phyloP scores from a whole-genome alignment of 139 green algal species.

The Chlorella vulgaris region DNA sequence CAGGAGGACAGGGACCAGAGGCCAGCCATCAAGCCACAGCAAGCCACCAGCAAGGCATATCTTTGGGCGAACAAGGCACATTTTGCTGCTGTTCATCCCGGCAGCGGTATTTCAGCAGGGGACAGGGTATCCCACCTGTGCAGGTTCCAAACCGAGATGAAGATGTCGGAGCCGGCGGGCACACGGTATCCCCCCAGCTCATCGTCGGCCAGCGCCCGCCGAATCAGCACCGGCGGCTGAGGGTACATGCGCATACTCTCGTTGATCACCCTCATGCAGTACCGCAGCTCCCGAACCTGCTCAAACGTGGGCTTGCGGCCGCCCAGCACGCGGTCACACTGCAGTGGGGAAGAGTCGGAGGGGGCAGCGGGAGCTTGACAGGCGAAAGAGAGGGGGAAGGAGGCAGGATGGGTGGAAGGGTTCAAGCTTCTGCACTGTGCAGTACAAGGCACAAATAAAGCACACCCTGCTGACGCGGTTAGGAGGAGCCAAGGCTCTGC shows the following conservation, averaged over 20 bases:
- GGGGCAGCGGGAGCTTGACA: not conserved
- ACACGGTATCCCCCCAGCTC: slow-evolving; percentile 55
- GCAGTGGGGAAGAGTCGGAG: not conserved
- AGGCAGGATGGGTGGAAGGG: too few relatives aligned
- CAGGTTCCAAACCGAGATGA: slow-evolving; percentile 93
- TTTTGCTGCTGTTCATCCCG: too few relatives aligned
- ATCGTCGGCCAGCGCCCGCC: slow-evolving; percentile 57
- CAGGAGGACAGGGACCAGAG: too few relatives aligned
- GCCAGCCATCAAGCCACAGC: too few relatives aligned
- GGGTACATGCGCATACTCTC: slow-evolving; percentile 95
- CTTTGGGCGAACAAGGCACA: too few relatives aligned
- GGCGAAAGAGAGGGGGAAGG: not conserved
- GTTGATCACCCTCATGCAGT: slow-evolving; percentile 84
- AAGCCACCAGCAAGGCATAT: too few relatives aligned
- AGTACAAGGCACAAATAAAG: too few relatives aligned
- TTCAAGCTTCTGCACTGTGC: too few relatives aligned
- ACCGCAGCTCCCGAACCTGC: slow-evolving; percentile 65
- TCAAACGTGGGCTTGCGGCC: slow-evolving; percentile 72
- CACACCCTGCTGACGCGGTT: too few relatives aligned
- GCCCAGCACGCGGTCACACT: slow-evolving; percentile 74
- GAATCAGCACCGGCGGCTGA: slow-evolving; percentile 95
- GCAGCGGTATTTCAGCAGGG: too few relatives aligned
- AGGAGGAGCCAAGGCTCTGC: too few relatives aligned
- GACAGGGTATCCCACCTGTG: slow-evolving; percentile 77
- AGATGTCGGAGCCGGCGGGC: slow-evolving; percentile 76